Evolutionary conservation across 2,329 filamentous ascomycete species (phyloP).

Genomic region (Pyrenochaeta sp.): DNA sequence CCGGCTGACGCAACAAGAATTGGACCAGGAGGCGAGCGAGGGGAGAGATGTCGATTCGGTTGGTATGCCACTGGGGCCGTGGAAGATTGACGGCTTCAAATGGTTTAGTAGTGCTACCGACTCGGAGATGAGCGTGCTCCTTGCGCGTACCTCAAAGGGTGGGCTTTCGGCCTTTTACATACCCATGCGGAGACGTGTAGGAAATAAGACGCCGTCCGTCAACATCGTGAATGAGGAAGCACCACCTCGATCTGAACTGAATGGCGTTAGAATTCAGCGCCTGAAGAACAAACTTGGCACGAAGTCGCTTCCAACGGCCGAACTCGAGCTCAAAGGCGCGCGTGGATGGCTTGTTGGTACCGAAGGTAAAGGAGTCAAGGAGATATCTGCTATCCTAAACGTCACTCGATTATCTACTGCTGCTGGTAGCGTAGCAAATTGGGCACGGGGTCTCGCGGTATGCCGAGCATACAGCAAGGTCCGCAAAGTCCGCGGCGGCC

Average conservation of each 20-base stretch:
- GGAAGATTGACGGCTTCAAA: constrained; percentile 72
- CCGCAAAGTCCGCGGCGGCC: constrained; percentile 59
- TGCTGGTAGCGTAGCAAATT: constrained; percentile 61
- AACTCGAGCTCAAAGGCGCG: constrained; percentile 64
- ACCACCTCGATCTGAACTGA: constrained; percentile 58
- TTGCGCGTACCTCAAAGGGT: constrained; percentile 65
- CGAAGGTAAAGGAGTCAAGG: constrained; percentile 71
- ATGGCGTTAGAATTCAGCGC: constrained; percentile 73
- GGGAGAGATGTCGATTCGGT: constrained; percentile 36
- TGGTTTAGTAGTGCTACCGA: constrained; percentile 76
- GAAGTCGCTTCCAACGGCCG: constrained; percentile 73
- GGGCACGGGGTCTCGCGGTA: constrained; percentile 65
- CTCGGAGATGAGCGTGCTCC: constrained; percentile 68
- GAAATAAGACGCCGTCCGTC: constrained; percentile 1
- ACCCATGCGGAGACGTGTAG: constrained; percentile 62
- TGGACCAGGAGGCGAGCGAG: constrained; percentile 35
- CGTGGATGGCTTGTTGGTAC: constrained; percentile 67
- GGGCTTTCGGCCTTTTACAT: constrained; percentile 70
- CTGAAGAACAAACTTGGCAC: constrained; percentile 79
- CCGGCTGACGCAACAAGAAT: constrained; percentile 25
- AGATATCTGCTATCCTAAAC: constrained; percentile 73
- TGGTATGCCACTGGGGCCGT: constrained; percentile 61
- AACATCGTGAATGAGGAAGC: constrained; percentile 22
- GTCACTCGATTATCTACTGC: constrained; percentile 70
- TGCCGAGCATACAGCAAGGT: constrained; percentile 67